These are phyloP conservation scores for Aureobasidium sp. DNA, from an alignment of 2,329 filamentous ascomycete genomes.

Conservation along the genomic window DNA sequence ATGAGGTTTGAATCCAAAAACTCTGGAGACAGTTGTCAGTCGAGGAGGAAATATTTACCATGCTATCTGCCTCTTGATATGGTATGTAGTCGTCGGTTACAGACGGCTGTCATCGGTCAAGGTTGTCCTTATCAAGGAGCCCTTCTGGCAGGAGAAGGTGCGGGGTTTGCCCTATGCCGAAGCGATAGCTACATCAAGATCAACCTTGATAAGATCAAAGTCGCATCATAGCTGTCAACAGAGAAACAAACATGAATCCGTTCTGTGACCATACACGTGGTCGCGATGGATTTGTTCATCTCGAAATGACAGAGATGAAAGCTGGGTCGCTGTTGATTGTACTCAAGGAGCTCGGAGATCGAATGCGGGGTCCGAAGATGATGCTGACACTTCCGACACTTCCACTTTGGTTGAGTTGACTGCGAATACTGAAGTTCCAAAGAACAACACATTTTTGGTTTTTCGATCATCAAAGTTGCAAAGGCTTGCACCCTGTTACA, in stretches of 20 bases:
- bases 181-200: background rate
- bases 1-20: background rate
- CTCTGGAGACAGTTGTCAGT: background rate
- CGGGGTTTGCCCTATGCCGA: constrained; percentile 8
- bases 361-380: background rate
- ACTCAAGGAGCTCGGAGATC: background rate
- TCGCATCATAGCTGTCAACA: no score
- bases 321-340: background rate
- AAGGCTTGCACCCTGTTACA: background rate
- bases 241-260: background rate
- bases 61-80: background rate
- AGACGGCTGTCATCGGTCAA: background rate
- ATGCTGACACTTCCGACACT: constrained; percentile 2
- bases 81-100: background rate
- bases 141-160: background rate
- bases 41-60: background rate
- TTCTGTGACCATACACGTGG: background rate
- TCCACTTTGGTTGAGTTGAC: background rate
- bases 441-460: background rate
- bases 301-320: background rate
- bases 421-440: background rate
- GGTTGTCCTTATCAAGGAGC: background rate
- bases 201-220: background rate
- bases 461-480: background rate
- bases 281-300: background rate